Conservation (phyloP, 2,329 filamentous ascomycete genomes). For the Sporothrix sp. region DNA sequence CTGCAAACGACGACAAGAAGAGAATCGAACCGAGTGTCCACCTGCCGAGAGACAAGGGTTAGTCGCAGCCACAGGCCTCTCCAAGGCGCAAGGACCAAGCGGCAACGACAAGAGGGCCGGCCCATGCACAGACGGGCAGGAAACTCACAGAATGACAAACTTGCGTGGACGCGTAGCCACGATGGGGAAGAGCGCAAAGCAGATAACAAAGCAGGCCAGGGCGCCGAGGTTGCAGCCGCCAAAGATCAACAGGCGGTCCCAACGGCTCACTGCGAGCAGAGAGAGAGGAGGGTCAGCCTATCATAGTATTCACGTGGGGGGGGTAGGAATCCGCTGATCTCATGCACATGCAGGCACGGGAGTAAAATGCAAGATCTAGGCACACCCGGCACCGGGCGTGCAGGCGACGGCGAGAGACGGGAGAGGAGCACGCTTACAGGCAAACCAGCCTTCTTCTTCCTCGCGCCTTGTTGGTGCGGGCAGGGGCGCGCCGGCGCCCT, state of each 20-base stretch:
- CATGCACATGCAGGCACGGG: constrained; percentile 32
- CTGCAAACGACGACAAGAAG: constrained; percentile 86
- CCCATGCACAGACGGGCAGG: too few relatives aligned
- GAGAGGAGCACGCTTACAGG: constrained; percentile 56
- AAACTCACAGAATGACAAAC: constrained; percentile 91
- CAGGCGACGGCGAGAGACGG: constrained; percentile 15
- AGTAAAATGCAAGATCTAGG: constrained; percentile 32
- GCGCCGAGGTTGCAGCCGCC: constrained; percentile 83
- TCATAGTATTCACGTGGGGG: not conserved
- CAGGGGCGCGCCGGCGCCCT: constrained; percentile 71
- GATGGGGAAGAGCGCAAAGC: constrained; percentile 81
- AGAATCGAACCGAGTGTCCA: constrained; percentile 90
- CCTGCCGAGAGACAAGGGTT: constrained; percentile 36
- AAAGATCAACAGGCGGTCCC: constrained; percentile 92
- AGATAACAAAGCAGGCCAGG: constrained; percentile 83
- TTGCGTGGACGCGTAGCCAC: constrained; percentile 76
- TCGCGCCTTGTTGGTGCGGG: constrained; percentile 77
- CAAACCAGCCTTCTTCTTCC: constrained; percentile 93
- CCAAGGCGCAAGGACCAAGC: too few relatives aligned
- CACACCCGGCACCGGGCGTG: constrained; percentile 32
- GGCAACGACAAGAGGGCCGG: too few relatives aligned
- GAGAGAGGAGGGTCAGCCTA: constrained; percentile 18
- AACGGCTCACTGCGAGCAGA: constrained; percentile 67
- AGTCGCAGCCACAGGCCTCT: too few relatives aligned
- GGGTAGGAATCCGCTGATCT: constrained; percentile 2